Base-by-base conservation (phyloP, 352 stramenopile species). In the Phytophthora syringae region DNA sequence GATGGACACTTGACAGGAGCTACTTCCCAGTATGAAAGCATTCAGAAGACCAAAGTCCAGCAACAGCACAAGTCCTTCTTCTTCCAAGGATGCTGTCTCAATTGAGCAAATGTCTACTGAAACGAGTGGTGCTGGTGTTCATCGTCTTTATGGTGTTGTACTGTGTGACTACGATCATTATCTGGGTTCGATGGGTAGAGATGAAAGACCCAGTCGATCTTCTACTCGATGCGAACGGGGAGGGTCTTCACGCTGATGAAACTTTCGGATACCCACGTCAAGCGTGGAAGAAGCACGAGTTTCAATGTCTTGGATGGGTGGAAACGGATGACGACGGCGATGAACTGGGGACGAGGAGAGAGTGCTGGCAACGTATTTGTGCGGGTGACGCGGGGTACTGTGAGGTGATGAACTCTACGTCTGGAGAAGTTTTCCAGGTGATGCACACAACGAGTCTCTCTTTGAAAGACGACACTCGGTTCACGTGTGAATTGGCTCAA, bases 401-500 rank as follows among this genome's bases (percentile, higher is more conserved):
- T 54, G 72, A 88, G 55, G 53, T 94, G 25, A 61, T 70, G 18
- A 92, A 94, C 43, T 52, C 50, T 7, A 77, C 72, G 0, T 90
- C 73, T 7, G 79, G 72, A 37, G 53, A 86, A 50, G 54, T 76
- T 1, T 88, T 89, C 47, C 79, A 52, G n/a, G 69, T 86, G 7
- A 90, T 92, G 86, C 82, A 76, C 16, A 90, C 82, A 13, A 90
- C 77, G 5, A 70, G 69, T 45, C 52, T 84, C 3, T 89, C 81
- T 48, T 67, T 94, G 9, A 89, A 89, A 59, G 74, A 88, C 15
- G 81, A 90, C 28, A 68, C 76, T 53, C 79, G 76, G 11, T 94
- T 90, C 68, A 91, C 81, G 20, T 92, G 86, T 45, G 71, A 81
- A n/a, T 70, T 86, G 18, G 83, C 86, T 1, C 66, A 71, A 37